Evolutionary conservation across 1,139 yeast species (phyloP).

Genomic region (Pichia sp.): DNA sequence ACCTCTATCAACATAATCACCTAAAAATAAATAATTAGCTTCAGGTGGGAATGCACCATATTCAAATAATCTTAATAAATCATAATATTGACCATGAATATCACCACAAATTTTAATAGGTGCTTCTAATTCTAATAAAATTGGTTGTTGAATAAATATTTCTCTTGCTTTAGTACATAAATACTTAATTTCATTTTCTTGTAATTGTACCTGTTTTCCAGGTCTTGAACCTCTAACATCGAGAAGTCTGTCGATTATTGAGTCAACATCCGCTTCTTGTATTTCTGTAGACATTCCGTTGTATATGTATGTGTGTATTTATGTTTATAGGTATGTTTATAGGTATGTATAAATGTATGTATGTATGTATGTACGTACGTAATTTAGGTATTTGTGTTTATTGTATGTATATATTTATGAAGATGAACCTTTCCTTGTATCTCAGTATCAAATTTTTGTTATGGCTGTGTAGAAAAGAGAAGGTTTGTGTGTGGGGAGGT

Average conservation of each 20-base stretch:
- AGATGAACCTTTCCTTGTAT: too few relatives aligned
- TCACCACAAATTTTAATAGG: slow-evolving; percentile 91
- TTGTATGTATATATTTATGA: too few relatives aligned
- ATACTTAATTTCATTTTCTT: slow-evolving; percentile 90
- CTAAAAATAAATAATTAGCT: slow-evolving; percentile 88
- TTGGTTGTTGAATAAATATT: slow-evolving; percentile 95
- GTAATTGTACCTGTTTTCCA: slow-evolving; percentile 90
- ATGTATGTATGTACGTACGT: too few relatives aligned
- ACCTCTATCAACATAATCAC: slow-evolving; percentile 98
- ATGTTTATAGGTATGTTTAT: too few relatives aligned
- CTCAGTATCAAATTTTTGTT: too few relatives aligned
- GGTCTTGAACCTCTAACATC: slow-evolving; percentile 99
- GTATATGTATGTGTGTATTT: slow-evolving; percentile 2
- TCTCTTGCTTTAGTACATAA: slow-evolving; percentile 97
- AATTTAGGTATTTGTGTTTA: too few relatives aligned
- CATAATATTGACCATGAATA: slow-evolving; percentile 97
- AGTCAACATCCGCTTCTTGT: slow-evolving; percentile 92
- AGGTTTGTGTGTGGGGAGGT: too few relatives aligned
- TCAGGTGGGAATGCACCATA: slow-evolving; percentile 99
- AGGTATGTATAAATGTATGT: too few relatives aligned
- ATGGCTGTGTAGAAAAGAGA: too few relatives aligned
- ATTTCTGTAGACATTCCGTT: slow-evolving; percentile 35
- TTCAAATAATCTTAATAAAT: slow-evolving; percentile 87
- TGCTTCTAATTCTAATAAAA: slow-evolving; percentile 89
- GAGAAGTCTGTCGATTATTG: slow-evolving; percentile 90